Conservation (phyloP, 805 yeast genomes). For the Barnettozyma populi region DNA sequence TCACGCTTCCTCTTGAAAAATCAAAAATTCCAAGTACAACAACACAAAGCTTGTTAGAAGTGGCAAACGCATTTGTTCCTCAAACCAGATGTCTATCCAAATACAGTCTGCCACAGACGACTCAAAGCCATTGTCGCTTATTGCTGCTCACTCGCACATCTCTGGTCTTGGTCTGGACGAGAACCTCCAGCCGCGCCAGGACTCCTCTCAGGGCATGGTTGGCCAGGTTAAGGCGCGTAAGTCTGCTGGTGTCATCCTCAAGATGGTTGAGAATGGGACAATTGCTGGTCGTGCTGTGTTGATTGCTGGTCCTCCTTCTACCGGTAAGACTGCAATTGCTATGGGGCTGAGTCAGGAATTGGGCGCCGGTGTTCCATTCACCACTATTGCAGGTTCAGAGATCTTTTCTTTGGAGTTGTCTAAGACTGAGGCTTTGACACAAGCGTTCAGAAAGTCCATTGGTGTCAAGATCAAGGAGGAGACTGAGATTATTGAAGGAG, state of each 20-base stretch:
- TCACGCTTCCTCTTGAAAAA: not conserved
- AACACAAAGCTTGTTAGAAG: not conserved
- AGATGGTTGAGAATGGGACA: slow-evolving; percentile 88
- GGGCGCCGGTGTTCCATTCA: slow-evolving; percentile 78
- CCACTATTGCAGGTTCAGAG: slow-evolving; percentile 93
- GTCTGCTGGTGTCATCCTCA: slow-evolving; percentile 92
- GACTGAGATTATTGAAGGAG: slow-evolving; percentile 97
- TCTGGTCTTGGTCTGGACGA: slow-evolving; percentile 96
- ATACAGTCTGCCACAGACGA: slow-evolving; percentile 26
- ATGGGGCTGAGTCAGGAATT: slow-evolving; percentile 81
- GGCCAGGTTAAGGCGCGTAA: slow-evolving; percentile 93
- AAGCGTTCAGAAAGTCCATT: slow-evolving; percentile 92
- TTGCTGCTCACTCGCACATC: slow-evolving; percentile 98
- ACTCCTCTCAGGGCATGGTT: slow-evolving; percentile 86
- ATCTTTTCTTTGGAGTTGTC: slow-evolving; percentile 86
- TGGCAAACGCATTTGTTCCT: not conserved
- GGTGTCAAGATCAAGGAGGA: slow-evolving; percentile 96
- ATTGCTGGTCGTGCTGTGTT: slow-evolving; percentile 96
- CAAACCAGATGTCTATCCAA: slow-evolving; percentile 31
- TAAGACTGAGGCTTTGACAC: slow-evolving; percentile 94
- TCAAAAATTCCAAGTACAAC: not conserved
- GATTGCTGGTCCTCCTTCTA: slow-evolving; percentile 97
- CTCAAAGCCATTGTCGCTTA: slow-evolving; percentile 58
- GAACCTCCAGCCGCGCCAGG: slow-evolving; percentile 67
- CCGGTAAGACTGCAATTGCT: slow-evolving; percentile 98